Evolutionary conservation across 495 filamentous ascomycete species (phyloP).

Genomic region (Penicillium chermesinum): DNA sequence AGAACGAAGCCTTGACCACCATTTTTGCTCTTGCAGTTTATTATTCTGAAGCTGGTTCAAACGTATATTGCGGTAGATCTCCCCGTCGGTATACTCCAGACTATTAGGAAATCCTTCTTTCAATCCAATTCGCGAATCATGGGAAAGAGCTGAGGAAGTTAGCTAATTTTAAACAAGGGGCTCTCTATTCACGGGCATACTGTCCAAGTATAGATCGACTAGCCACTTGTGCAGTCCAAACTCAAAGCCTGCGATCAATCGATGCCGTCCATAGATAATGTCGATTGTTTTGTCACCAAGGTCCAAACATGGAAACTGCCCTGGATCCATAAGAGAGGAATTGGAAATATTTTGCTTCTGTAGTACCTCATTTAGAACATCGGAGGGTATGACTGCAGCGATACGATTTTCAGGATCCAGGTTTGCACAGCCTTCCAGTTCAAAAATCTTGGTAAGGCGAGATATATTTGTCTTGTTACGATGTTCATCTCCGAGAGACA

Average conservation of each 20-base stretch:
- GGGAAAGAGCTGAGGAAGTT: neutral
- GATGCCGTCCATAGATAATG: constrained; percentile 11
- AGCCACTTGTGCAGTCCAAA: constrained; percentile 6
- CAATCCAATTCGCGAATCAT: neutral
- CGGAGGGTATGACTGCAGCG: constrained; percentile 1
- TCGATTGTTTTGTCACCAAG: too few relatives aligned
- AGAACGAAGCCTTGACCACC: constrained; percentile 6
- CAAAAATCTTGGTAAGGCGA: constrained; percentile 6
- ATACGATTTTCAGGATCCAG: constrained; percentile 10
- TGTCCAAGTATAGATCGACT: constrained; percentile 12
- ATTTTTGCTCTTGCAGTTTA: constrained; percentile 2
- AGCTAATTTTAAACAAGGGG: too few relatives aligned
- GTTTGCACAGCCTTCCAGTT: constrained; percentile 10
- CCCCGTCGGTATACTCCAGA: constrained; percentile 8
- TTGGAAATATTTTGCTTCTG: constrained; percentile 1
- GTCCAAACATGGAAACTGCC: too few relatives aligned
- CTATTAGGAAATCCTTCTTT: constrained; percentile 2
- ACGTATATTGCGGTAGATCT: constrained; percentile 15
- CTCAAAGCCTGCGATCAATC: constrained; percentile 4
- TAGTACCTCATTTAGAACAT: neutral
- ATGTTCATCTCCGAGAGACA: too few relatives aligned
- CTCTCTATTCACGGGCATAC: too few relatives aligned
- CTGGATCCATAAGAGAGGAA: constrained; percentile 3
- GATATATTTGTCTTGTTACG: neutral
- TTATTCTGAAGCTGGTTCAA: constrained; percentile 9